A percentile compares a stretch with the other conserved stretches of the same genome.
Evolutionary conservation across 106 monocot genomes (phyloP).

Genomic region (Dendrobium huoshanense): DNA sequence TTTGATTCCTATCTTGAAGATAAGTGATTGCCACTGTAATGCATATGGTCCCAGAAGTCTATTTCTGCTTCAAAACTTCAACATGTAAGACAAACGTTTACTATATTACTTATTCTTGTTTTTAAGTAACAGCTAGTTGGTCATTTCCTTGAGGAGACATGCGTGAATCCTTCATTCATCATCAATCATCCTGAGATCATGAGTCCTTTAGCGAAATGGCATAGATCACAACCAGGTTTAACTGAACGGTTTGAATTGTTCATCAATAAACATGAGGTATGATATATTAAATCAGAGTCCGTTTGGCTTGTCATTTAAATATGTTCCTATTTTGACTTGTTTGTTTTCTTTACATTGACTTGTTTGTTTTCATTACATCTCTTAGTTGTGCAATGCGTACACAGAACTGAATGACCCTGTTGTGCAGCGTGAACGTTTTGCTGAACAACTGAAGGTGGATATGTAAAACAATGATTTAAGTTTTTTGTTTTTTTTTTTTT

Average conservation of each 20-base stretch:
- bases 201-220: constrained; percentile 97
- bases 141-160: constrained; percentile 89
- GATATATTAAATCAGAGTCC: neutral
- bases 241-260: constrained; percentile 98
- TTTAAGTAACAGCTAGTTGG: constrained; percentile 65
- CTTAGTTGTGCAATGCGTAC: constrained; percentile 95
- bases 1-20: neutral
- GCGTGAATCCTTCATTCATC: constrained; percentile 85
- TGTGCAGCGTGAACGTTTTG: constrained; percentile 84
- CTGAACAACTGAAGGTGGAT: constrained; percentile 78
- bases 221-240: constrained; percentile 54
- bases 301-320: neutral
- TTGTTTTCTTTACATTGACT: neutral
- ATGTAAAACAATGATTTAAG: neutral
- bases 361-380: neutral
- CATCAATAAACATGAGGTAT: constrained; percentile 88
- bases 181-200: constrained; percentile 95
- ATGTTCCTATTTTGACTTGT: constrained; percentile 11
- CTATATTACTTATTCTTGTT: neutral
- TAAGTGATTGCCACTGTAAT: neutral
- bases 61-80: too few species aligned
- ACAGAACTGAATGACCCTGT: constrained; percentile 97
- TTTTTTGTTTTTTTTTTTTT: too few species aligned
- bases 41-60: neutral
- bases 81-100: neutral